A percentile compares a stretch with the other conserved stretches of the same genome.
These are phyloP conservation scores for Beverwykella pulmonaria DNA, from an alignment of 495 filamentous ascomycete species.

Conservation along the genomic window DNA sequence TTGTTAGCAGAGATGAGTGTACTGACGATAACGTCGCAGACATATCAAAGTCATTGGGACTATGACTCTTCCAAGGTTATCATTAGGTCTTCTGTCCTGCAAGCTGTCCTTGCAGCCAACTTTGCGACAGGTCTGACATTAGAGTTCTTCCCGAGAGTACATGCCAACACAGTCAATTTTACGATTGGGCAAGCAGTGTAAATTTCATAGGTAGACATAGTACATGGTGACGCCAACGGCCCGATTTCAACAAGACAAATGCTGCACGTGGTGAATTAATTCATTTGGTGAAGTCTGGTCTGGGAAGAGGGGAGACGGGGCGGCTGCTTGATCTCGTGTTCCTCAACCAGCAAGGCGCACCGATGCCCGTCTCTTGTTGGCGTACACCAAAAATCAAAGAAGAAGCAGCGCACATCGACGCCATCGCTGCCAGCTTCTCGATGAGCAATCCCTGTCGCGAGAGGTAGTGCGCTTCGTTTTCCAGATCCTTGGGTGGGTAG, in stretches of 20 bases:
- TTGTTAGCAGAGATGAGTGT: background rate
- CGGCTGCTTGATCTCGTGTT: too few relatives aligned
- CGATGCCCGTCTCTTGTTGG: too few relatives aligned
- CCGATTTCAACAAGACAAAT: too few relatives aligned
- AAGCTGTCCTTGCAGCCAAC: conserved; percentile 52
- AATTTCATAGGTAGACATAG: background rate
- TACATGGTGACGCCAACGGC: too few relatives aligned
- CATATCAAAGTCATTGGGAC: conserved; percentile 1
- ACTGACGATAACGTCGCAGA: background rate
- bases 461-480: background rate
- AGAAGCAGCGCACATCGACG: background rate
- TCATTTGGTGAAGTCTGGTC: too few relatives aligned
- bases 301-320: too few relatives aligned
- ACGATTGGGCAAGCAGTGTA: conserved; percentile 40
- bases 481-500: background rate
- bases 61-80: conserved; percentile 44
- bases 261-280: too few relatives aligned
- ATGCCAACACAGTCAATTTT: conserved; percentile 51
- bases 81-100: conserved; percentile 48
- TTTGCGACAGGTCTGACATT: conserved; percentile 54
- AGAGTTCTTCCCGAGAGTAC: conserved; percentile 55
- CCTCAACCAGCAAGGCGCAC: too few relatives aligned
- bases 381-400: too few relatives aligned
- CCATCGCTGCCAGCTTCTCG: background rate
- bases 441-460: background rate